phyloP scores from a whole-genome alignment of 345 rosid genomes.

The Erucastrum elatum region DNA sequence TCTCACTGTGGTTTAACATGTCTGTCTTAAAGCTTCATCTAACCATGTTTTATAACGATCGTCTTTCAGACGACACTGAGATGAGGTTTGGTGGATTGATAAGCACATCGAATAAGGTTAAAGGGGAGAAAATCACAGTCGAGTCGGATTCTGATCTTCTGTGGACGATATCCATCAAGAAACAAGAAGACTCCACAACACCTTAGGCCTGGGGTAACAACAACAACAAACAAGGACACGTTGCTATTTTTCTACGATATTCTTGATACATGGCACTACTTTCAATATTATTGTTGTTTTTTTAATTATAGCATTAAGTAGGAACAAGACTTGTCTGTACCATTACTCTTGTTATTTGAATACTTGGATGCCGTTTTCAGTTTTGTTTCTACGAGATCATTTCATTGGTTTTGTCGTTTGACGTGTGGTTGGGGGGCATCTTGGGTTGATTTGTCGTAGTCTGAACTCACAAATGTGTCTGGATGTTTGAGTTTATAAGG shows the following conservation, averaged over 20 bases:
- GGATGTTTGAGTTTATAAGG: background rate
- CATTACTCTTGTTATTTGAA: background rate
- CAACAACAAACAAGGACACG: background rate
- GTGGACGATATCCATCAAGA: slow-evolving; percentile 89
- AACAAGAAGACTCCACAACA: slow-evolving; percentile 1
- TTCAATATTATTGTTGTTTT: background rate
- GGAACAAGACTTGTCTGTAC: background rate
- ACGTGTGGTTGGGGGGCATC: background rate
- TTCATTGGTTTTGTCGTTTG: background rate
- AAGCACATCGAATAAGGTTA: slow-evolving; percentile 76
- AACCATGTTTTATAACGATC: slow-evolving; percentile 8
- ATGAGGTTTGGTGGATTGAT: slow-evolving; percentile 83
- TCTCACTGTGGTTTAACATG: background rate
- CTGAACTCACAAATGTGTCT: background rate
- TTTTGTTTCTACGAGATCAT: background rate
- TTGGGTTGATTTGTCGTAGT: background rate
- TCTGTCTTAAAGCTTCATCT: background rate
- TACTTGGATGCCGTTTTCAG: background rate
- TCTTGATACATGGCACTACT: background rate
- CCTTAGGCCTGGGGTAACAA: background rate
- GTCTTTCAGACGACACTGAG: slow-evolving; percentile 53
- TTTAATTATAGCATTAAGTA: background rate
- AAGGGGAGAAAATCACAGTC: slow-evolving; percentile 63
- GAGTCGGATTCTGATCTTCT: slow-evolving; percentile 80
- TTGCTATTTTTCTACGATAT: background rate